Conservation (phyloP, 164 flowering plant species). For the Aristolochia contorta region DNA sequence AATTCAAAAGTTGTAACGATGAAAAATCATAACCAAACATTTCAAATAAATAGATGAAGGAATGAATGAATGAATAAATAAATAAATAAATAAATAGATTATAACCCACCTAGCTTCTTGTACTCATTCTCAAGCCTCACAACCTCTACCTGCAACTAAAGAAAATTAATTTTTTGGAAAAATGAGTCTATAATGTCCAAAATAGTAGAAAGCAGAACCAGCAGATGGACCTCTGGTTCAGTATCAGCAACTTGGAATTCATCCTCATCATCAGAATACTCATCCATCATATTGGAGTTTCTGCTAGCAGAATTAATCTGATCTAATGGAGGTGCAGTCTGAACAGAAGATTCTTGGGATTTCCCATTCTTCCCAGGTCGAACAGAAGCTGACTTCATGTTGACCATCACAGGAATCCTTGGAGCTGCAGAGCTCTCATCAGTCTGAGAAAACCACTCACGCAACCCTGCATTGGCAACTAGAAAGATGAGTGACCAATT, state of each 20-base stretch:
- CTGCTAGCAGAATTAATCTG: slow-evolving; percentile 47
- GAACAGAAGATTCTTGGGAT: slow-evolving; percentile 29
- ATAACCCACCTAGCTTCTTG: slow-evolving; percentile 53
- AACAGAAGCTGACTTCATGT: slow-evolving; percentile 65
- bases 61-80: too few species aligned
- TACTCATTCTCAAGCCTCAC: slow-evolving; percentile 34
- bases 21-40: slow-evolving; percentile 1
- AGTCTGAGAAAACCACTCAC: slow-evolving; percentile 93
- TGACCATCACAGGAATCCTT: slow-evolving; percentile 90
- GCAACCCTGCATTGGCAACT: slow-evolving; percentile 50
- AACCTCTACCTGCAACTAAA: slow-evolving; percentile 37
- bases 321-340: slow-evolving; percentile 38
- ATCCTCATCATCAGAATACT: slow-evolving; percentile 91
- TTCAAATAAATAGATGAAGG: too few species aligned
- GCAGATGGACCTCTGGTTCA: slow-evolving; percentile 62
- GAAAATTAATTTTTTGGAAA: background rate
- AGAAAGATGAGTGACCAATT: background rate
- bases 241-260: slow-evolving; percentile 63
- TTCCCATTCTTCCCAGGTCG: slow-evolving; percentile 46
- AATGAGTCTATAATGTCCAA: background rate
- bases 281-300: slow-evolving; percentile 77
- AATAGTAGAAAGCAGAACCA: background rate
- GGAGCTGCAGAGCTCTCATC: slow-evolving; percentile 72
- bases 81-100: too few species aligned
- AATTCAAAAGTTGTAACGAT: background rate